Evolutionary conservation across 345 rosid genomes (phyloP), one percentile per base, ranked within the genome.

Genomic region (Orychophragmus violaceus): DNA sequence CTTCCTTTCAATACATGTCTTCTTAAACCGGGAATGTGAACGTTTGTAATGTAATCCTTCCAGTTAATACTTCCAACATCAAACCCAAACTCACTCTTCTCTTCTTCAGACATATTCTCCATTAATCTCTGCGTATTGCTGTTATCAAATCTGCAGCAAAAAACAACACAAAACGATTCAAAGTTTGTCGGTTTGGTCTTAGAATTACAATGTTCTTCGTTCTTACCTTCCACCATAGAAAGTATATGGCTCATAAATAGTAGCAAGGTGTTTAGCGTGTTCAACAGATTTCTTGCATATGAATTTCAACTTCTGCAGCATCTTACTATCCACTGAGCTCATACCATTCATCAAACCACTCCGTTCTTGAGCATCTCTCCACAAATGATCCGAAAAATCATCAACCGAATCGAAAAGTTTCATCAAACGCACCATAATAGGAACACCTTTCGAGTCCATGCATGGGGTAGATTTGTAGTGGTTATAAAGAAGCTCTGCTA

Each of bases 151-250:
- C 64, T 71, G 52, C 19, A 54, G 0, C 11, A 16, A 30, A 53
- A 27, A 13, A 12, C 8, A 52, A 28, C 5, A 22, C 18, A 70
- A 41, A 52, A 2, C 14, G 19, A 41, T 41, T 21, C 30, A 45
- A 62, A 2, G 17, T 42, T 33, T 25, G 23, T 1, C 4, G 17
- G 33, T 14, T n/a, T 28, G 13, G 28, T 28, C 29, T 2, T 44
- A 16, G 5, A 69, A 14, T 21, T 25, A 50, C 1, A 18, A 59
- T 49, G 30, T 53, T 12, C 32, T 35, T 48, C 3, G 8, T 19
- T 61, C 48, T 77, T 53, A 89, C 93, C 96, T 84, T 80, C 97
- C 97, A 24, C 84, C 79, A 67, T 93, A 88, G 60, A 90, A 90
- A 51, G 97, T 76, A 75, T 90, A 93, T 13, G 97, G 98, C 76